Evolutionary conservation across 2,329 filamentous ascomycete genomes (phyloP).

Genomic region (Stachybotrys chartarum): DNA sequence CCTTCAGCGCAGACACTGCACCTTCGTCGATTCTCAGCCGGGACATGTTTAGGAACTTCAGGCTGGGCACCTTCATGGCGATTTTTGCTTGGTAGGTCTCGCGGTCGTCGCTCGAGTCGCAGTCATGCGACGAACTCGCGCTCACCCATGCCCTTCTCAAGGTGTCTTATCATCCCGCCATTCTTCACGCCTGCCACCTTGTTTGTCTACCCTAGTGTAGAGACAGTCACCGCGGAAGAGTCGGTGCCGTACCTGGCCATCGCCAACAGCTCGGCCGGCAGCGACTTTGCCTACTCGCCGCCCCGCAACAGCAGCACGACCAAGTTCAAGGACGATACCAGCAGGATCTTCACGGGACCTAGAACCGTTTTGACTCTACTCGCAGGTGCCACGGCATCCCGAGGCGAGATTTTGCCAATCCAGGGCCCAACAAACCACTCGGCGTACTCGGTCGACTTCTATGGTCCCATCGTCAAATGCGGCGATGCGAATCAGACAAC

Average conservation of each 20-base stretch:
- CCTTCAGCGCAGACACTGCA: conserved; percentile 1
- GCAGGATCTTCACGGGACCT: not conserved
- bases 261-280: not conserved
- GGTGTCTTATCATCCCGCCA: not conserved
- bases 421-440: not conserved
- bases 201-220: not conserved
- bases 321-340: not conserved
- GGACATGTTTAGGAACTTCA: not conserved
- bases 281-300: conserved; percentile 1
- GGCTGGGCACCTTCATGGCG: not conserved
- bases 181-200: not conserved
- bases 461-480: not conserved
- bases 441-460: not conserved
- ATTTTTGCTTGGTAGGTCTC: not conserved
- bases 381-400: not conserved
- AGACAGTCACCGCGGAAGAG: not conserved
- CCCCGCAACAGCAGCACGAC: not conserved
- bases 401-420: not conserved
- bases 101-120: not conserved
- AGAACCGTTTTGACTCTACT: not conserved
- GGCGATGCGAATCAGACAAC: not conserved
- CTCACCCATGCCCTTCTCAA: not conserved
- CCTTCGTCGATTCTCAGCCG: not conserved
- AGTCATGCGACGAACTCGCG: not conserved
- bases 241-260: not conserved